Percentiles rank a stretch among this genome's conserved stretches.
These are phyloP conservation scores for Dipodascus geniculatus DNA, from an alignment of 805 yeast species.

Conservation along the genomic window DNA sequence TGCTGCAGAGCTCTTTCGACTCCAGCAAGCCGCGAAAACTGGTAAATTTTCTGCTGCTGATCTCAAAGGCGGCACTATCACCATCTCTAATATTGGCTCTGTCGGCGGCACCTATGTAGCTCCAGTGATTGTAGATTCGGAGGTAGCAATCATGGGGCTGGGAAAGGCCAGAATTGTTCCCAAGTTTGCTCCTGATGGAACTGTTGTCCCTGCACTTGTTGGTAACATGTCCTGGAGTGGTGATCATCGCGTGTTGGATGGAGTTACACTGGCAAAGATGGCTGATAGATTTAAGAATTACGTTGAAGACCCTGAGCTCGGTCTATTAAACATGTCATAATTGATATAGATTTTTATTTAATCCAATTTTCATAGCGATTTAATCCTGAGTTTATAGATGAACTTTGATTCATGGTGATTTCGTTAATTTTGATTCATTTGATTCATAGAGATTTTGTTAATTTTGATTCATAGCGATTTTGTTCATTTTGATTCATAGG, in stretches of 20 bases:
- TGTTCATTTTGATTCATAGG: no score
- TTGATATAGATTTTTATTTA: neutral
- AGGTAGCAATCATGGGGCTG: conserved; percentile 25
- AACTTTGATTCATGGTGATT: no score
- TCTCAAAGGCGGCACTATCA: conserved; percentile 23
- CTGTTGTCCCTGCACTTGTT: conserved; percentile 18
- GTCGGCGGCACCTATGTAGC: conserved; percentile 26
- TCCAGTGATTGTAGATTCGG: conserved; percentile 24
- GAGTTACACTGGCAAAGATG: conserved; percentile 25
- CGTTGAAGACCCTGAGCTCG: conserved; percentile 16
- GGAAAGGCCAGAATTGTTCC: conserved; percentile 22
- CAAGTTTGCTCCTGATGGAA: conserved; percentile 15
- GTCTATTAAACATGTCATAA: conserved; percentile 11
- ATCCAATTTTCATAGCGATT: no score
- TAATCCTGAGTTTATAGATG: no score
- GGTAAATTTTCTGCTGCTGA: conserved; percentile 21
- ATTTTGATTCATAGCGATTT: no score
- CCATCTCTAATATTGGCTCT: conserved; percentile 25
- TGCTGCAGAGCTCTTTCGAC: conserved; percentile 19
- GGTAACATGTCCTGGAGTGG: conserved; percentile 26
- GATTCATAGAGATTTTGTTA: no score
- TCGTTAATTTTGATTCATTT: no score
- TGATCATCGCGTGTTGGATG: conserved; percentile 26
- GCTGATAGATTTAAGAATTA: conserved; percentile 19
- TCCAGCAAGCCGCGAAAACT: conserved; percentile 17